Evolutionary conservation across 345 rosid species (phyloP).

Genomic region (Salix purpurea): DNA sequence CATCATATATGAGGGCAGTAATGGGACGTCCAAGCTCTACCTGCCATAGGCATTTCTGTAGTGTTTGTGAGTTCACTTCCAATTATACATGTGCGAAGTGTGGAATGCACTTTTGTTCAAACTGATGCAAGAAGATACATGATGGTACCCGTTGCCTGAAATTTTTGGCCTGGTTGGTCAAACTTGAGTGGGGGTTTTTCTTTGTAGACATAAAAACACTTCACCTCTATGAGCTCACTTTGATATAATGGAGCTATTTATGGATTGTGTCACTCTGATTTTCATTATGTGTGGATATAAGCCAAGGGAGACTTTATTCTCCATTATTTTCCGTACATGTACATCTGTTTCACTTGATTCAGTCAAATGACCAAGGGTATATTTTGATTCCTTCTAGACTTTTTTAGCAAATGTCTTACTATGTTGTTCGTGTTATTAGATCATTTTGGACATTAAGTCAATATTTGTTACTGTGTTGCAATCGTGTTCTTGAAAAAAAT

Average conservation of each 20-base stretch:
- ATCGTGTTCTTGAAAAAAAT: too few species aligned
- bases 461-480: too few species aligned
- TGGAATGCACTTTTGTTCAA: slow-evolving; percentile 83
- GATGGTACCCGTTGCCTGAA: slow-evolving; percentile 22
- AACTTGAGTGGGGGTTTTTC: background rate
- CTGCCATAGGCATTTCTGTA: slow-evolving; percentile 76
- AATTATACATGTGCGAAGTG: slow-evolving; percentile 71
- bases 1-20: slow-evolving; percentile 37
- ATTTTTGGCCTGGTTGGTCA: slow-evolving; percentile 60
- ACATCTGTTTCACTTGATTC: background rate
- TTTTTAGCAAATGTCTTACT: background rate
- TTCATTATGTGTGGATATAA: background rate
- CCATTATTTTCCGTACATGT: too few species aligned
- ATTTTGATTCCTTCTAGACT: background rate
- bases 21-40: slow-evolving; percentile 77
- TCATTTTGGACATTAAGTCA: too few species aligned
- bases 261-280: background rate
- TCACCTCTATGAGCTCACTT: background rate
- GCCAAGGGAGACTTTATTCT: background rate
- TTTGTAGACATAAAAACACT: slow-evolving; percentile 1
- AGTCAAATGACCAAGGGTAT: background rate
- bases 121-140: slow-evolving; percentile 18
- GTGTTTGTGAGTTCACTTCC: slow-evolving; percentile 72
- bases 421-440: background rate
- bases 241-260: background rate